Evolutionary conservation across 371 early-diverging fungal species (phyloP).

Genomic region (Mortierella sp.): DNA sequence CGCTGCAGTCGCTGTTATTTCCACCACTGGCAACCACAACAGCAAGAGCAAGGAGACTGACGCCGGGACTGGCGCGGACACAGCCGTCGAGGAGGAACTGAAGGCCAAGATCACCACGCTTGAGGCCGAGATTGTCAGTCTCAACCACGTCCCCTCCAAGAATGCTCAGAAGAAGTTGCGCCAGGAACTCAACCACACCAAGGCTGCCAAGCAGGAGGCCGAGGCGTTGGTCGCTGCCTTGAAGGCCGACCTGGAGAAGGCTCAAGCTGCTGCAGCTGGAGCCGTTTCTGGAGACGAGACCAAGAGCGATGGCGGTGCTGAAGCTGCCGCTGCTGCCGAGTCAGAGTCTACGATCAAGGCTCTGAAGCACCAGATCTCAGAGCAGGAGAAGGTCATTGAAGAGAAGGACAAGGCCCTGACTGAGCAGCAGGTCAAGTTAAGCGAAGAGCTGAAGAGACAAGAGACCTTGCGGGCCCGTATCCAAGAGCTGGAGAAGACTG

Average conservation of each 20-base stretch:
- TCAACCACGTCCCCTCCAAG: constrained; percentile 46
- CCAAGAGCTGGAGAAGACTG: constrained; percentile 30
- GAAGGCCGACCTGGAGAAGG: constrained; percentile 47
- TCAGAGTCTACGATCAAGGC: constrained; percentile 8
- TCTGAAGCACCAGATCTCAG: constrained; percentile 22
- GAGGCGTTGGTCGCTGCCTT: constrained; percentile 33
- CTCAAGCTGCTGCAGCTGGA: constrained; percentile 11
- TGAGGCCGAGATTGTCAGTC: constrained; percentile 36
- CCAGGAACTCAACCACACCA: constrained; percentile 51
- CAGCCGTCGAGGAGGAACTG: constrained; percentile 26
- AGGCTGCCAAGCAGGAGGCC: constrained; percentile 51
- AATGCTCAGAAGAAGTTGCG: constrained; percentile 55
- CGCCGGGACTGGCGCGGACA: not conserved
- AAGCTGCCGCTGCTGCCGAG: constrained; percentile 1
- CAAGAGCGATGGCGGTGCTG: not conserved
- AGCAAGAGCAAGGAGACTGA: not conserved
- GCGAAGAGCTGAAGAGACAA: constrained; percentile 57
- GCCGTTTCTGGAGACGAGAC: not conserved
- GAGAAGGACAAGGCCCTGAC: constrained; percentile 45
- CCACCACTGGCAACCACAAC: not conserved
- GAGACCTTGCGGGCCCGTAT: constrained; percentile 23
- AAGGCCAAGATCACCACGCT: constrained; percentile 30
- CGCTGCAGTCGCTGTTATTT: not conserved
- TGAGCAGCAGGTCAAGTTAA: constrained; percentile 57
- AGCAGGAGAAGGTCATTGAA: constrained; percentile 38